These are phyloP conservation scores for Colletotrichum sp. DNA, from an alignment of 2,329 filamentous ascomycete genomes.

Conservation along the genomic window DNA sequence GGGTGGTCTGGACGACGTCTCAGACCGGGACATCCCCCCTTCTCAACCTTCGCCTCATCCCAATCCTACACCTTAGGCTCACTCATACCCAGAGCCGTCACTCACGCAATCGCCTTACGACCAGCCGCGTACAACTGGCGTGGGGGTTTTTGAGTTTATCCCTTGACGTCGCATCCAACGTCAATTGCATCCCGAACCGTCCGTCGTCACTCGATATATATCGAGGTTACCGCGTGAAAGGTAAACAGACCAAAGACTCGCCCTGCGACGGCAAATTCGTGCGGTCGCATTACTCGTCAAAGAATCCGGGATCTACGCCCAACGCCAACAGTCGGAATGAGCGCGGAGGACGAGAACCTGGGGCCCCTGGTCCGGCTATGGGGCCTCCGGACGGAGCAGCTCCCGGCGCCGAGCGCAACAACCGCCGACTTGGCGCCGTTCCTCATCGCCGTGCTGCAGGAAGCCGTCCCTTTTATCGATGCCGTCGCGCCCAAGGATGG, in stretches of 20 bases:
- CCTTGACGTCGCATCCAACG: slow-evolving; percentile 3
- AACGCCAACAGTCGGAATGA: not conserved
- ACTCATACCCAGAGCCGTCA: not conserved
- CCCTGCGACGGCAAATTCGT: not conserved
- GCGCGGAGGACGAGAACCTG: slow-evolving; percentile 25
- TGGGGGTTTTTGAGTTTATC: slow-evolving; percentile 12
- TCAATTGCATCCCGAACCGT: not conserved
- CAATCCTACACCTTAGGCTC: not conserved
- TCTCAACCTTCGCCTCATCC: not conserved
- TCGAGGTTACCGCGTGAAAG: not conserved
- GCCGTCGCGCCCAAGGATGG: slow-evolving; percentile 50
- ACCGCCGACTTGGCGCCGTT: slow-evolving; percentile 54
- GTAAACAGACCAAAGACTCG: not conserved
- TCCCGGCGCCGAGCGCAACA: slow-evolving; percentile 47
- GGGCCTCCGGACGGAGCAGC: slow-evolving; percentile 53
- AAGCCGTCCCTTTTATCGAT: slow-evolving; percentile 65
- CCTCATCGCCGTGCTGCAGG: slow-evolving; percentile 57
- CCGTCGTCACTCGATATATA: not conserved
- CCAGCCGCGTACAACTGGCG: not conserved
- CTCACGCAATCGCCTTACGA: not conserved
- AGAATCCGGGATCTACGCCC: not conserved
- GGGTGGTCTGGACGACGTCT: slow-evolving; percentile 7
- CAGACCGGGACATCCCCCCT: slow-evolving; percentile 1
- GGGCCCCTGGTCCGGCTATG: slow-evolving; percentile 60
- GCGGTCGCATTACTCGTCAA: not conserved